Conservation (phyloP, 371 early-diverging fungal genomes). For the Apophysomyces ossiformis region DNA sequence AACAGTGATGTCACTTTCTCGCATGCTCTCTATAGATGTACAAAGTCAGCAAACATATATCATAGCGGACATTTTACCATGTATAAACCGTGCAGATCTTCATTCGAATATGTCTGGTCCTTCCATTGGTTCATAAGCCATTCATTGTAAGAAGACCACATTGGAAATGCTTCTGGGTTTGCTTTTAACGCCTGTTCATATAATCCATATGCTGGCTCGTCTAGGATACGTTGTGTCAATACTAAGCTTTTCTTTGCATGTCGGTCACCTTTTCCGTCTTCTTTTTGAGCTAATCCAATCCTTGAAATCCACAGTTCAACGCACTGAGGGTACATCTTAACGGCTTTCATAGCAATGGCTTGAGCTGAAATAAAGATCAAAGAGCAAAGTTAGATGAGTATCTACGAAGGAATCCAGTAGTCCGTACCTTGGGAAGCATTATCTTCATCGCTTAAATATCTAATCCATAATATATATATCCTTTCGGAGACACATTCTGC, state of each 20-base stretch:
- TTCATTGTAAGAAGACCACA: conserved; percentile 57
- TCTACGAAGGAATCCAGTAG: neutral
- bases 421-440: conserved; percentile 21
- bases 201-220: conserved; percentile 26
- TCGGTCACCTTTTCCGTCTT: conserved; percentile 19
- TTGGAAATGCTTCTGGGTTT: conserved; percentile 38
- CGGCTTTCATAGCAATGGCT: conserved; percentile 42
- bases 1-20: conserved; percentile 47
- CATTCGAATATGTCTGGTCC: conserved; percentile 13
- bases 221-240: neutral
- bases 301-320: conserved; percentile 48
- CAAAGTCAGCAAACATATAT: conserved; percentile 25
- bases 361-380: conserved; percentile 20
- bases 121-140: conserved; percentile 33
- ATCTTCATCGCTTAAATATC: conserved; percentile 24
- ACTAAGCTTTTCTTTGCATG: neutral
- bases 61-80: conserved; percentile 18
- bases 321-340: conserved; percentile 42
- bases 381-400: neutral
- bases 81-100: conserved; percentile 41
- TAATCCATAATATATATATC: conserved; percentile 56
- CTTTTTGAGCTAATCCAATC: conserved; percentile 26
- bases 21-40: conserved; percentile 43
- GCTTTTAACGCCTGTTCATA: conserved; percentile 39
- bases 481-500: conserved; percentile 41